These are phyloP conservation scores for Sporothrix pseudoabietina DNA, from an alignment of 2,329 filamentous ascomycete genomes.

Conservation along the genomic window DNA sequence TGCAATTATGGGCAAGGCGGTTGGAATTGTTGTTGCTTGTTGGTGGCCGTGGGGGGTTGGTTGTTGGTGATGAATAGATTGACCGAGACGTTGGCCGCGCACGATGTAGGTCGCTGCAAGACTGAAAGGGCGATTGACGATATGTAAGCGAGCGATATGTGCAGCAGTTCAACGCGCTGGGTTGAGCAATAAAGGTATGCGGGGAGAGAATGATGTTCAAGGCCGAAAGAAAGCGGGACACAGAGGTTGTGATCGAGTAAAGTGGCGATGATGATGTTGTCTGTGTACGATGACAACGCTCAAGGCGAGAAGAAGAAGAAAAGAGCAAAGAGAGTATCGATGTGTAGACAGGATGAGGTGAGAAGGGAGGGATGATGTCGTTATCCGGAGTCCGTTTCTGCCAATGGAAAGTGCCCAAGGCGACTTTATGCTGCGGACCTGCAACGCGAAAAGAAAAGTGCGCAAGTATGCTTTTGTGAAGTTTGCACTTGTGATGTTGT, in stretches of 20 bases:
- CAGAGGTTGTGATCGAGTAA: background rate
- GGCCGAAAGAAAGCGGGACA: constrained; percentile 3
- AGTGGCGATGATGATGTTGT: background rate
- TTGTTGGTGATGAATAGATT: background rate
- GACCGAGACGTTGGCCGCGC: background rate
- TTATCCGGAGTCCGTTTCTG: background rate
- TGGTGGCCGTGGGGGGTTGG: background rate
- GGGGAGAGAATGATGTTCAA: background rate
- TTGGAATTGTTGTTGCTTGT: background rate
- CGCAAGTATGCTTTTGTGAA: constrained; percentile 17
- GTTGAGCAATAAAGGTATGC: constrained; percentile 18
- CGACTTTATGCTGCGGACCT: background rate
- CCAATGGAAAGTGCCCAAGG: constrained; percentile 4
- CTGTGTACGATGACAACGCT: background rate
- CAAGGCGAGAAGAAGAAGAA: background rate
- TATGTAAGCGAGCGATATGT: background rate
- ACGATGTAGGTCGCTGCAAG: background rate
- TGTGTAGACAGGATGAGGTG: background rate
- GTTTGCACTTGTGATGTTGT: background rate
- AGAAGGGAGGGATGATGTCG: background rate
- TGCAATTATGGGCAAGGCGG: background rate
- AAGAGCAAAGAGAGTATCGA: background rate
- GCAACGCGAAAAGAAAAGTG: constrained; percentile 2
- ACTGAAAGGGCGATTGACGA: background rate
- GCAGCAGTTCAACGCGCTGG: background rate